Evolutionary conservation across 2,329 filamentous ascomycete genomes (phyloP), one percentile per base, ranked within the genome.

Genomic region (Cladophialophora psammophila): DNA sequence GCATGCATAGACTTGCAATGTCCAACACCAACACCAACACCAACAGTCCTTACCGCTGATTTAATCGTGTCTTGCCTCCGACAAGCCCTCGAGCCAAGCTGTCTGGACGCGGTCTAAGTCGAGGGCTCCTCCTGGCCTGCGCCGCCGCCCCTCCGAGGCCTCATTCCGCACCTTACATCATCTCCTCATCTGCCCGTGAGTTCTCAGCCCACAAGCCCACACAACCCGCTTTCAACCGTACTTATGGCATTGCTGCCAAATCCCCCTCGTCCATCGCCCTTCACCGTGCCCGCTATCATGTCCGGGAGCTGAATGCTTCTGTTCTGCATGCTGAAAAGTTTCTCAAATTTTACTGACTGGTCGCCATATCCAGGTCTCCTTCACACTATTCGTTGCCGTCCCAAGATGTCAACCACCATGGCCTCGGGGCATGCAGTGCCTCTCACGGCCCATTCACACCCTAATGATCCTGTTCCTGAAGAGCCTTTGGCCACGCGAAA

Each of bases 401-500:
- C 45, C 40, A 68, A 38, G 20, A 68, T 69, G 60, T 52, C 31
- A 40, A 36, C 60, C 57, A 50, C 64, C 15, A 63, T 66, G 26
- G 42, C 65, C 36, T 20, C 65, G 32, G 35, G 55, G 52, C 66
- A 69, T 10, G 68, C 70, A 42, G 42, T 75, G 13, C 67, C 70
- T 31, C 62, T 72, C 32, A 71, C 80, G 5, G 73, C 76, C 13
- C 82, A 80, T 59, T 83, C 80, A 40, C 81, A 83, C 67, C 81
- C 82, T 13, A 75, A 79, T 58, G 80, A 83, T 70, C 81, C 81
- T 12, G 78, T 84, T 60, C 82, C 82, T 4, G 79, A 83, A 75
- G 82, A 83, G 70, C 82, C 81, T 60, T 75, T 73, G 20, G 74
- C 73, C 4, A 75, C 79, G 15, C 76, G 76, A 53, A 76, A 78